phyloP scores from a whole-genome alignment of 2,329 filamentous ascomycete species.

The Exophiala sp. region DNA sequence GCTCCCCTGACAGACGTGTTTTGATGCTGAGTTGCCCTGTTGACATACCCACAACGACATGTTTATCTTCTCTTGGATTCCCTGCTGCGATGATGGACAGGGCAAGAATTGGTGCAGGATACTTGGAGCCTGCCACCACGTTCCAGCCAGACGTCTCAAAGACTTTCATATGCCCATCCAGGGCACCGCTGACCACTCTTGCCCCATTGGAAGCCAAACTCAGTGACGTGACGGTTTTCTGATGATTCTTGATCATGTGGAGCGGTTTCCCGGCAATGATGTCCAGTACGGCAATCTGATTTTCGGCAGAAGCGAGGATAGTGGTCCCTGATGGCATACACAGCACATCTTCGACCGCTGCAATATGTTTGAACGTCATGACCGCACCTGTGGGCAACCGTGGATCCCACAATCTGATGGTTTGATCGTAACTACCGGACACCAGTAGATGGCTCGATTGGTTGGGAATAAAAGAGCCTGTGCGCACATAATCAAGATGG shows the following conservation, averaged over 20 bases:
- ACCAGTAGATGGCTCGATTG: conserved; percentile 67
- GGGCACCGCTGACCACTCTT: conserved; percentile 75
- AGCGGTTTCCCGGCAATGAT: conserved; percentile 84
- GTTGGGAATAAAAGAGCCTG: conserved; percentile 75
- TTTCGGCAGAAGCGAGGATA: conserved; percentile 76
- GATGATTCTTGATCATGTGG: conserved; percentile 83
- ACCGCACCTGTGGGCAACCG: conserved; percentile 63
- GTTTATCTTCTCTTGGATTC: conserved; percentile 71
- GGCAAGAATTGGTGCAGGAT: conserved; percentile 82
- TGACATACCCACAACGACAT: conserved; percentile 91
- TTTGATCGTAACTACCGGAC: conserved; percentile 90
- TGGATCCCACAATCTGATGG: conserved; percentile 89
- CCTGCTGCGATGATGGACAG: conserved; percentile 68
- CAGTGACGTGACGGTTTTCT: conserved; percentile 92
- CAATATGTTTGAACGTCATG: conserved; percentile 93
- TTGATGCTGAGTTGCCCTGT: conserved; percentile 86
- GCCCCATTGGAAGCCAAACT: conserved; percentile 73
- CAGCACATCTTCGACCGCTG: conserved; percentile 80
- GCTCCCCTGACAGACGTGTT: conserved; percentile 77
- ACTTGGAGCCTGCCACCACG: conserved; percentile 90
- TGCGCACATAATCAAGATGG: conserved; percentile 87
- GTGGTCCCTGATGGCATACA: conserved; percentile 81
- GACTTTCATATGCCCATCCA: conserved; percentile 95
- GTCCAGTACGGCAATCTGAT: conserved; percentile 83
- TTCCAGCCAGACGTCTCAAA: conserved; percentile 95